Conservation (phyloP, 202 grass and related monocot genomes). For the Setaria italica region DNA sequence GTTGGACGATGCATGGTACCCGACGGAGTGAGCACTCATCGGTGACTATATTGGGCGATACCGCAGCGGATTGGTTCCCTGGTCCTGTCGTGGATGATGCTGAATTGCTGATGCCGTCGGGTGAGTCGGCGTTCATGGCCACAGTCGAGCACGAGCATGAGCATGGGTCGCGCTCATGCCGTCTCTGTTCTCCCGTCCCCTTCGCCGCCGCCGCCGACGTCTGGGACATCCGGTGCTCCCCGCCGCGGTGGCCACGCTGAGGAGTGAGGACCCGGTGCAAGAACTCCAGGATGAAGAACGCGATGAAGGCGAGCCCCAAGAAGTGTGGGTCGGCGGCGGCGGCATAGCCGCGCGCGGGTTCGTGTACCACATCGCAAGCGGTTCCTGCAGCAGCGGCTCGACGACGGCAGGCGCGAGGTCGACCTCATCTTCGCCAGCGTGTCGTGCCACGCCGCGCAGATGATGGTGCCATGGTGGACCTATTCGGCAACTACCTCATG, state of each 20-base stretch:
- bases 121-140: no score
- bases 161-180: background rate
- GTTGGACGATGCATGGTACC: no score
- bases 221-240: constrained; percentile 27
- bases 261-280: constrained; percentile 40
- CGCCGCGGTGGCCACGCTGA: background rate
- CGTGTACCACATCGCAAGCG: constrained; percentile 56
- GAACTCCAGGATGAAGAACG: constrained; percentile 42
- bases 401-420: constrained; percentile 59
- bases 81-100: no score
- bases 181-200: constrained; percentile 30
- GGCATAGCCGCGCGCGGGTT: constrained; percentile 43
- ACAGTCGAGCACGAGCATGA: no score
- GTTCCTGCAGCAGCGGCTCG: constrained; percentile 72
- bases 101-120: no score
- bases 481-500: constrained; percentile 91
- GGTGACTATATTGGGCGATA: no score
- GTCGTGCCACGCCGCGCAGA: constrained; percentile 61
- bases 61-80: no score
- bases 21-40: no score
- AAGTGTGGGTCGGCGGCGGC: constrained; percentile 33
- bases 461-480: constrained; percentile 59
- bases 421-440: constrained; percentile 74
- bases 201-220: background rate
- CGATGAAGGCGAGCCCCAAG: constrained; percentile 33